These are phyloP conservation scores for Rubia balearica DNA, from an alignment of 305 asterid genomes.

Conservation along the genomic window DNA sequence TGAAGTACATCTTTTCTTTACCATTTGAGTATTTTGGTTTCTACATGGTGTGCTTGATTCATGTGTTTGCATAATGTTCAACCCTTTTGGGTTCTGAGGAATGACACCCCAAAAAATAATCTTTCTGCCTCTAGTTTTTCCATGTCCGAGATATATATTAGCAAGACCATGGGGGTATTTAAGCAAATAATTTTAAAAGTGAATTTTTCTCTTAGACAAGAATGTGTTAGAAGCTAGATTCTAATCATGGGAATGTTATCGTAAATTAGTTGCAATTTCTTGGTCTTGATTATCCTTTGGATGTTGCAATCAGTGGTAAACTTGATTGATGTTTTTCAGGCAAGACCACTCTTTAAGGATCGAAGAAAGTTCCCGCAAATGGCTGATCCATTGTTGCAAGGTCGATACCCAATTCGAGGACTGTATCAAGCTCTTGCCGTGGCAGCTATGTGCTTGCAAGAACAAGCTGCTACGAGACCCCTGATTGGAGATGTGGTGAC, in stretches of 20 bases:
- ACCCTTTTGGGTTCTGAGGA: not conserved
- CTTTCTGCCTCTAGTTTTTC: not conserved
- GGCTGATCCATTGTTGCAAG: slow-evolving; percentile 92
- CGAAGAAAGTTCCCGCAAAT: slow-evolving; percentile 72
- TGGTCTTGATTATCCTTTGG: not conserved
- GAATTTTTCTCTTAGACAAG: no score
- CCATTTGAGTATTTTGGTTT: not conserved
- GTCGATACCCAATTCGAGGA: slow-evolving; percentile 82
- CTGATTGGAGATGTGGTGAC: slow-evolving; percentile 85
- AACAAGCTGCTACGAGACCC: slow-evolving; percentile 91
- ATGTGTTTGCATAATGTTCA: not conserved
- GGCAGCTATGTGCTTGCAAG: slow-evolving; percentile 99
- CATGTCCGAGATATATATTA: no score
- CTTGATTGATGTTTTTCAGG: slow-evolving; percentile 36
- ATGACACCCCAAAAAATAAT: not conserved
- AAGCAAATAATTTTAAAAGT: no score
- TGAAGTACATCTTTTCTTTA: slow-evolving; percentile 10
- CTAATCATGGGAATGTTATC: not conserved
- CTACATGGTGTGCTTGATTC: not conserved
- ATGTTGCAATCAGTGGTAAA: not conserved
- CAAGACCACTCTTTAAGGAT: slow-evolving; percentile 86
- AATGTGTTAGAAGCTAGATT: not conserved
- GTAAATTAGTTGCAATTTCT: slow-evolving; percentile 8
- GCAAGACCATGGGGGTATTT: not conserved
- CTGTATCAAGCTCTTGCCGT: slow-evolving; percentile 89